phyloP scores from a whole-genome alignment of 177 flowering plant genomes.

The Vitis hybrid region DNA sequence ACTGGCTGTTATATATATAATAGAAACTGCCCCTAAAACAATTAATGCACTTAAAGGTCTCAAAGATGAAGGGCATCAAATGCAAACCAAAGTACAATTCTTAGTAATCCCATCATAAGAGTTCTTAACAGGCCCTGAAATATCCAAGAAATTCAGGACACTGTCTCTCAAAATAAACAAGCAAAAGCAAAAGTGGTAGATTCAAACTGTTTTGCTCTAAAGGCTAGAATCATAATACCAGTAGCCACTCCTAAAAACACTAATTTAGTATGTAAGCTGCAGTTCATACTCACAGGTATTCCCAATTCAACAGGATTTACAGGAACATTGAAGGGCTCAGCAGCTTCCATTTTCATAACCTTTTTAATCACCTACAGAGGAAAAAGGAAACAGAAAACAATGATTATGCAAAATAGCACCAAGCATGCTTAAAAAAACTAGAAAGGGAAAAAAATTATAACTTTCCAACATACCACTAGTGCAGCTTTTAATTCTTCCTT shows the following conservation, averaged over 20 bases:
- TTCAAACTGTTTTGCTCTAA: not conserved
- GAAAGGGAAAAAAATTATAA: not conserved
- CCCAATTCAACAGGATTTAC: constrained; percentile 91
- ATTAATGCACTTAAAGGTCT: no score
- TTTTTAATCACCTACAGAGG: constrained; percentile 71
- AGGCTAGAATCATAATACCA: not conserved
- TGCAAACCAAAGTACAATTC: no score
- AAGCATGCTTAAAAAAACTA: not conserved
- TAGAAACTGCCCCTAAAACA: no score
- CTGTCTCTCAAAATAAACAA: not conserved
- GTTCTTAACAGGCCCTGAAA: not conserved
- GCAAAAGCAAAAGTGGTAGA: not conserved
- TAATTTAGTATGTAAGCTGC: not conserved
- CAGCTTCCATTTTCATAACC: constrained; percentile 99
- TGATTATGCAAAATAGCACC: not conserved
- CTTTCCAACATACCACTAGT: constrained; percentile 43
- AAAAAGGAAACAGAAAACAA: not conserved
- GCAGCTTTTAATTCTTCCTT: constrained; percentile 69
- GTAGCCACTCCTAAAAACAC: no score
- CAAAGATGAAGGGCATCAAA: no score
- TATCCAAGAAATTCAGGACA: not conserved
- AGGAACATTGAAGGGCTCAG: constrained; percentile 92
- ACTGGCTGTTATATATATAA: no score
- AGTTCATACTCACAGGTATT: constrained; percentile 72
- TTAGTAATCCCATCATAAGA: no score